Conservation (phyloP, 257 asterid species). For the Lithospermum erythrorhizon region DNA sequence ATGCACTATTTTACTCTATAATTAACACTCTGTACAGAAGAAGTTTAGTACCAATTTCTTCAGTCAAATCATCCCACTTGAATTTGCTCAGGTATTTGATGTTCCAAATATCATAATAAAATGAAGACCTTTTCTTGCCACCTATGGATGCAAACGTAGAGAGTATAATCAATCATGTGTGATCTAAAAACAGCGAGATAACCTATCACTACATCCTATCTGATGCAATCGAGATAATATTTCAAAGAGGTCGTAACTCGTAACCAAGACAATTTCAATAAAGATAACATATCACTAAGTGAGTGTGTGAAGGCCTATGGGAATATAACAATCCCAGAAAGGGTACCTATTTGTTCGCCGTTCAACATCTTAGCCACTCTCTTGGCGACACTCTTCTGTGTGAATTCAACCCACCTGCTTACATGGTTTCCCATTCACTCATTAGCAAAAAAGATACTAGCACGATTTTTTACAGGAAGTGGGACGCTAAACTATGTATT, state of each 20-base stretch:
- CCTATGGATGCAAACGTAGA: constrained; percentile 32
- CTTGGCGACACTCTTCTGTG: constrained; percentile 72
- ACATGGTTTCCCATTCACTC: neutral
- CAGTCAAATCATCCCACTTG: constrained; percentile 96
- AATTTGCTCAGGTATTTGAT: constrained; percentile 90
- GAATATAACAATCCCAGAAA: neutral
- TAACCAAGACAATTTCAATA: neutral
- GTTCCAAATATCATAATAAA: constrained; percentile 89
- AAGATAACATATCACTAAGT: too few species aligned
- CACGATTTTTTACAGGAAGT: too few species aligned
- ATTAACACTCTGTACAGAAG: neutral
- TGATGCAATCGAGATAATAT: neutral
- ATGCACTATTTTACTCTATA: constrained; percentile 3
- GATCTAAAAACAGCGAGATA: constrained; percentile 1
- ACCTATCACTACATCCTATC: neutral
- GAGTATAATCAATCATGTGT: neutral
- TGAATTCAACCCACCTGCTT: constrained; percentile 88
- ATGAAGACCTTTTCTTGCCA: constrained; percentile 76
- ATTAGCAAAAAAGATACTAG: too few species aligned
- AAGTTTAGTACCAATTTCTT: constrained; percentile 48
- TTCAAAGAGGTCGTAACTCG: neutral
- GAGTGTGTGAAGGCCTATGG: too few species aligned
- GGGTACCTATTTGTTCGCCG: constrained; percentile 69
- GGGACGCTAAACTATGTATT: too few species aligned
- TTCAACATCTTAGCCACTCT: constrained; percentile 69